Conservation (phyloP, 1,284 basidiomycete species). For the Gymnopus androsaceus region DNA sequence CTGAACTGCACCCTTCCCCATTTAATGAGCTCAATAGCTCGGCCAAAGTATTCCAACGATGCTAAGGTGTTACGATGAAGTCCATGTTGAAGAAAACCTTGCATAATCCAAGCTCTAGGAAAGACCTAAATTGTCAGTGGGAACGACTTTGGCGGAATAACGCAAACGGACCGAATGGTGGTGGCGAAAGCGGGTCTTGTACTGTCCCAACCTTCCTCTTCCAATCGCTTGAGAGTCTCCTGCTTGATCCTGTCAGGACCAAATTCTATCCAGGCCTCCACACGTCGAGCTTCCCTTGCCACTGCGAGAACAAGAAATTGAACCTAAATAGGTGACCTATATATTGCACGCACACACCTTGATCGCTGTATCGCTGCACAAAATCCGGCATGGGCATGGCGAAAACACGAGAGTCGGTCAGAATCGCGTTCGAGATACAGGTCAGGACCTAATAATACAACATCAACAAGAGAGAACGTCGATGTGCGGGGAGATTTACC, state of each 20-base stretch:
- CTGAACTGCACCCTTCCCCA: conserved; percentile 41
- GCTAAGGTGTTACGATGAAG: conserved; percentile 15
- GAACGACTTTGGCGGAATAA: neutral
- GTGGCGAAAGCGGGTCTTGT: conserved; percentile 38
- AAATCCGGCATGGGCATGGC: conserved; percentile 28
- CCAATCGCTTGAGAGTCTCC: conserved; percentile 34
- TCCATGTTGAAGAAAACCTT: conserved; percentile 33
- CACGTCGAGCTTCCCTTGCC: conserved; percentile 28
- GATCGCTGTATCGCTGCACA: conserved; percentile 33
- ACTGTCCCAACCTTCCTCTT: conserved; percentile 37
- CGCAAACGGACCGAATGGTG: conserved; percentile 39
- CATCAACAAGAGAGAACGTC: no score
- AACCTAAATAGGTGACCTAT: neutral
- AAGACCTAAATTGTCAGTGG: no score
- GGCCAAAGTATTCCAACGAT: conserved; percentile 29
- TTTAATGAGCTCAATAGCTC: conserved; percentile 37
- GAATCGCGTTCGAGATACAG: conserved; percentile 31
- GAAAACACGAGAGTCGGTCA: conserved; percentile 37
- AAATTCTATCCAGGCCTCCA: conserved; percentile 32
- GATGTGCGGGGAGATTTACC: no score
- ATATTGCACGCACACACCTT: conserved; percentile 26
- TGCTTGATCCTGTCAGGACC: conserved; percentile 33
- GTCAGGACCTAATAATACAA: conserved; percentile 30
- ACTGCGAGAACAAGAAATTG: conserved; percentile 23
- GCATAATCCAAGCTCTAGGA: conserved; percentile 38